These are phyloP conservation scores for Xerocomellus intermedius DNA, from an alignment of 768 basidiomycete genomes.

Conservation along the genomic window DNA sequence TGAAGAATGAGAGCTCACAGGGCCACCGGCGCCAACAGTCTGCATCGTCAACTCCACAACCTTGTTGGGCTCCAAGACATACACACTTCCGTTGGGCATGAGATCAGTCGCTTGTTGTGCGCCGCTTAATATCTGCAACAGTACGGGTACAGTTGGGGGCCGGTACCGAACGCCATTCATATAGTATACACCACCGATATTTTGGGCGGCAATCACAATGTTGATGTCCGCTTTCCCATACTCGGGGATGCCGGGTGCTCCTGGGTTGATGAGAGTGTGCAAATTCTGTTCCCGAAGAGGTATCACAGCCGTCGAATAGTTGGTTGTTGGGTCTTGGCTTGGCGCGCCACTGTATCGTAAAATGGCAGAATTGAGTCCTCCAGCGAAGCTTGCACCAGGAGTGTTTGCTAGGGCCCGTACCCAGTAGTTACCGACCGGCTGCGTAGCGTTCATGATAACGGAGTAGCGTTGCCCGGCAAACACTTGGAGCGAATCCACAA, in stretches of 20 bases:
- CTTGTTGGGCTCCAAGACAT: slow-evolving; percentile 24
- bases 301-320: slow-evolving; percentile 19
- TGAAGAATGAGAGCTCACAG: slow-evolving; percentile 17
- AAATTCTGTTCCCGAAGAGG: slow-evolving; percentile 34
- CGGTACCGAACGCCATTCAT: slow-evolving; percentile 17
- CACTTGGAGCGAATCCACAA: too few relatives aligned
- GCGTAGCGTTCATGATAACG: slow-evolving; percentile 43
- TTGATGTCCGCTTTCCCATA: slow-evolving; percentile 42
- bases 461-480: too few relatives aligned
- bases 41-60: slow-evolving; percentile 29
- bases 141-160: slow-evolving; percentile 36
- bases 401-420: slow-evolving; percentile 40
- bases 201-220: slow-evolving; percentile 20
- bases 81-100: slow-evolving; percentile 27
- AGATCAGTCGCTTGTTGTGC: slow-evolving; percentile 30
- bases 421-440: slow-evolving; percentile 54
- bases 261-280: slow-evolving; percentile 25
- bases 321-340: slow-evolving; percentile 38
- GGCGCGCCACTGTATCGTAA: slow-evolving; percentile 47
- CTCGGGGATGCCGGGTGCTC: slow-evolving; percentile 38
- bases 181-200: slow-evolving; percentile 6
- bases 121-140: slow-evolving; percentile 45
- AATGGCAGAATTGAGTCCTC: slow-evolving; percentile 54
- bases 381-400: slow-evolving; percentile 21
- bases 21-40: slow-evolving; percentile 6